These are phyloP conservation scores for Beauveria medogensis DNA, from an alignment of 2,329 filamentous ascomycete genomes.

Conservation along the genomic window DNA sequence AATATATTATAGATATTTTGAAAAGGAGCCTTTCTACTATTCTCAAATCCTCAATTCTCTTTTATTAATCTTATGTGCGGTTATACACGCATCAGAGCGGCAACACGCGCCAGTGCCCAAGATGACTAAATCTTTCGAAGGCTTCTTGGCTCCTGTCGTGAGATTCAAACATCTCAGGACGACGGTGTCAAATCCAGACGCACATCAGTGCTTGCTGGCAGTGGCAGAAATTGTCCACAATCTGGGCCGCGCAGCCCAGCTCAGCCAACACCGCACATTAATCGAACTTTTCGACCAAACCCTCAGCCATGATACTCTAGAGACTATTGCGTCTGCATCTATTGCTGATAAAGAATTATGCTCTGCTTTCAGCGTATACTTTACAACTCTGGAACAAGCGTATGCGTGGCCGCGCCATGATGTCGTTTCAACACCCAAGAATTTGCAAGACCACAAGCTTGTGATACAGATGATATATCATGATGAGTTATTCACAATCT, in stretches of 20 bases:
- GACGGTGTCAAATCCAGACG: not conserved
- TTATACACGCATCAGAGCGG: not conserved
- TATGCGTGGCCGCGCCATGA: not conserved
- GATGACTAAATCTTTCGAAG: not conserved
- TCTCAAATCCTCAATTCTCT: too few relatives aligned
- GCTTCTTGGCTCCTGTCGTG: not conserved
- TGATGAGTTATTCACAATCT: not conserved
- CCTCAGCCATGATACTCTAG: not conserved
- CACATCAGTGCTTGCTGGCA: not conserved
- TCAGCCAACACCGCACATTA: not conserved
- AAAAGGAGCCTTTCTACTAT: too few relatives aligned
- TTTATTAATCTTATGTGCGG: too few relatives aligned
- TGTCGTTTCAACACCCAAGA: not conserved
- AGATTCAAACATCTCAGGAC: not conserved
- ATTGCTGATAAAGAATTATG: not conserved
- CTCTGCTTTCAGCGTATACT: not conserved
- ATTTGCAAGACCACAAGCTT: not conserved
- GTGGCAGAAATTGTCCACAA: not conserved
- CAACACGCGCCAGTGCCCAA: slow-evolving; percentile 15
- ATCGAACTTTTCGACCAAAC: not conserved
- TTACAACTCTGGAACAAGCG: not conserved
- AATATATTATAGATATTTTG: not conserved
- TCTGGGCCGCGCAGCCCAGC: not conserved
- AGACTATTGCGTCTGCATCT: not conserved
- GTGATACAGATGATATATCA: not conserved